Conservation (phyloP, 805 yeast genomes). For the Ascoidea rubescens region DNA sequence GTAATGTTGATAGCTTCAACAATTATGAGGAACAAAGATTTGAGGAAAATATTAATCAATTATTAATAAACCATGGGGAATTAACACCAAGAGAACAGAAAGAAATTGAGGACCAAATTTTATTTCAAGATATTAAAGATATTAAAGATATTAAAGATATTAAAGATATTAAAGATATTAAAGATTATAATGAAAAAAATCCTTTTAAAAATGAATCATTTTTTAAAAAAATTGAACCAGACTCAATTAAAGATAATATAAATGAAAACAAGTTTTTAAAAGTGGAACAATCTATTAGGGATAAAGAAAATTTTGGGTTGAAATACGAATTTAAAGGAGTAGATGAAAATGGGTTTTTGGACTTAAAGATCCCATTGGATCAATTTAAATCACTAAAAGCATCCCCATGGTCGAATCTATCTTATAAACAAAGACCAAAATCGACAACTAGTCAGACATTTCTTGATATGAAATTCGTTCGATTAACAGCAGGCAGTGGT, state of each 20-base stretch:
- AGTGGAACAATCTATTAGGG: constrained; percentile 6
- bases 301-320: constrained; percentile 3
- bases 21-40: not conserved
- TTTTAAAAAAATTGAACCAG: not conserved
- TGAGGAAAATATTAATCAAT: not conserved
- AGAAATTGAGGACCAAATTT: not conserved
- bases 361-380: constrained; percentile 3
- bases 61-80: constrained; percentile 2
- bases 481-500: constrained; percentile 66
- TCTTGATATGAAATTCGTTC: constrained; percentile 56
- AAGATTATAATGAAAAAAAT: not conserved
- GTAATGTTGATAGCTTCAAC: not conserved
- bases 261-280: not conserved
- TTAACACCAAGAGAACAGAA: not conserved
- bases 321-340: constrained; percentile 1
- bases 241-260: not conserved
- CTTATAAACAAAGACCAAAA: constrained; percentile 26
- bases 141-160: too few relatives aligned
- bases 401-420: constrained; percentile 24
- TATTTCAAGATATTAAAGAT: not conserved
- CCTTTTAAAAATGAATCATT: not conserved
- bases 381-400: constrained; percentile 11
- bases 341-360: constrained; percentile 2
- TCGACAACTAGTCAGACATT: constrained; percentile 28
- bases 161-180: too few relatives aligned